Evolutionary conservation across 768 basidiomycete genomes (phyloP).

Genomic region (Russula dissimulans): DNA sequence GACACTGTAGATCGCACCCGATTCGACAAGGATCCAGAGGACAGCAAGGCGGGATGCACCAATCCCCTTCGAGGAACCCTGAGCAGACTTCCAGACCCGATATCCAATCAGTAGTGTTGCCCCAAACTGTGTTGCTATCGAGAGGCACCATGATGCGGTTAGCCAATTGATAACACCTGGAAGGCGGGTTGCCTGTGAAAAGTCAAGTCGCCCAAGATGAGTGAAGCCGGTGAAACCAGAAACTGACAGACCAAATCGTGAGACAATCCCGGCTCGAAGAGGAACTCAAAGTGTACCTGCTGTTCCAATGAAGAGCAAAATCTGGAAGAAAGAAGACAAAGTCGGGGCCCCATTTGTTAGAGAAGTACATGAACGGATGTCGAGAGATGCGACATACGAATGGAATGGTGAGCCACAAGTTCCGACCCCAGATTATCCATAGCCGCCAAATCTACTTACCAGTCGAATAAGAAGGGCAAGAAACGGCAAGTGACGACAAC

Average conservation of each 20-base stretch:
- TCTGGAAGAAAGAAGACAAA: not conserved
- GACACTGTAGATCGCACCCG: slow-evolving; percentile 10
- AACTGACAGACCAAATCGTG: not conserved
- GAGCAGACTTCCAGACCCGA: not conserved
- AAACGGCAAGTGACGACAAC: not conserved
- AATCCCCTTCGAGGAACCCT: not conserved
- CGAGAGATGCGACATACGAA: slow-evolving; percentile 1
- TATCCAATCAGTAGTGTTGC: slow-evolving; percentile 12
- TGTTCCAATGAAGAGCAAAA: not conserved
- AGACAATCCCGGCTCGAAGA: not conserved
- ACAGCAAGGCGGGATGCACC: not conserved
- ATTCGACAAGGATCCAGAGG: slow-evolving; percentile 16
- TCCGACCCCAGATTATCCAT: slow-evolving; percentile 14
- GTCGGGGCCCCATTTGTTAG: not conserved
- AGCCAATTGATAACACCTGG: slow-evolving; percentile 4
- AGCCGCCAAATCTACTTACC: slow-evolving; percentile 12
- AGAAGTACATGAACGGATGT: not conserved
- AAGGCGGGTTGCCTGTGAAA: not conserved
- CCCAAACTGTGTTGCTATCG: slow-evolving; percentile 11
- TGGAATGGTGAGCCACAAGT: not conserved
- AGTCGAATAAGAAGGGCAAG: not conserved
- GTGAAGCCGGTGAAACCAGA: slow-evolving; percentile 1
- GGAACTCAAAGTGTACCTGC: not conserved
- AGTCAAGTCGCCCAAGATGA: not conserved
- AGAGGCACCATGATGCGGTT: slow-evolving; percentile 5